Base-by-base conservation (phyloP, 2,329 filamentous ascomycete species). In the Calonectria naviculata region DNA sequence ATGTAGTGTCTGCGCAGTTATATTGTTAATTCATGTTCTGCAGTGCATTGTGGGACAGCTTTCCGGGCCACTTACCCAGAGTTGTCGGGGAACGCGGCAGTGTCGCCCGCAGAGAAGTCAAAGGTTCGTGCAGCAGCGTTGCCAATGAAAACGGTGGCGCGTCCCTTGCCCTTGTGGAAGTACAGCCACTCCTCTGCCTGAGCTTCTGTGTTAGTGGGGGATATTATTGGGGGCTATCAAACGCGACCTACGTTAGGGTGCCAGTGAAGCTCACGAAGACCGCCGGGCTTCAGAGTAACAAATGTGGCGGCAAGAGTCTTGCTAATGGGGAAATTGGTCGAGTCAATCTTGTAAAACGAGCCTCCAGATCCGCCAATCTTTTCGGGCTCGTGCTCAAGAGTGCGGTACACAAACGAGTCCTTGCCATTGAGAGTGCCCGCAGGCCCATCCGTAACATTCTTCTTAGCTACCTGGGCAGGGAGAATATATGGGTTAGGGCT, bases 151-250 rank as follows among this genome's bases (percentile, higher is more conserved):
- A 92, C 89, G 0, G 91, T 93, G 0, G 91, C 91, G 29, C 89
- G 87, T 0, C 84, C 92, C 2, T 85, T 81, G 28, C 91, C 92
- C 70, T 88, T 84, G 78, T 92, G 90, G 83, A 94, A 93, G 81
- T 93, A 93, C 3, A 93, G 81, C 92, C 92, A 93, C 79, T 93
- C 92, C 75, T 93, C 90, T 6, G 90, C 89, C 89, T 91, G 69
- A 13, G 28, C 26, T 10, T 8, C 26, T n/a, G 4, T 13, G 71
- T 74, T 19, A 71, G 65, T 61, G 17, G 17, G 21, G 17, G 49
- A 4, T 8, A 28, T 1, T 49, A 0, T 68, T 15, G 28, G 49
- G 64, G 29, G 46, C 44, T 3, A 26, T 47, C n/a, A 31, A 46
- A 21, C 13, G 5, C 10, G 26, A 44, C 54, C 56, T 79, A 91